Conservation (phyloP, 108 stramenopile genomes). For the Fistulifera solaris region DNA sequence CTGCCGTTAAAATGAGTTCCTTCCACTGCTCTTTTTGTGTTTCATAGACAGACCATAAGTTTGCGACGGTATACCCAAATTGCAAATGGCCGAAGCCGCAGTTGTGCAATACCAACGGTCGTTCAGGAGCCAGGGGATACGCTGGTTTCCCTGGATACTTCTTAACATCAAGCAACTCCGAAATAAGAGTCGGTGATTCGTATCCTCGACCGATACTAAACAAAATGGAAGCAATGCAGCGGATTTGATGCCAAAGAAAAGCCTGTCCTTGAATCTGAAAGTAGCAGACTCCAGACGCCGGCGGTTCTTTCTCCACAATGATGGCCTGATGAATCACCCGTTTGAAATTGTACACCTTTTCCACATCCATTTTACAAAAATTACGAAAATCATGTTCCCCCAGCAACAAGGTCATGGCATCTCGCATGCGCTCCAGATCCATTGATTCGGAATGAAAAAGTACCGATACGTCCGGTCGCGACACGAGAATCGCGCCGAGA, state of each 20-base stretch:
- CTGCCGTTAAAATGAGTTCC: constrained; percentile 52
- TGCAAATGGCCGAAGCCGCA: constrained; percentile 73
- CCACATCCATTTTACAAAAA: constrained; percentile 96
- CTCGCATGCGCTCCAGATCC: constrained; percentile 66
- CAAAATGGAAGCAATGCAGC: constrained; percentile 89
- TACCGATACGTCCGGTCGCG: constrained; percentile 87
- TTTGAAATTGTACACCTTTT: constrained; percentile 87
- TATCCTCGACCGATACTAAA: constrained; percentile 85
- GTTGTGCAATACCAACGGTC: constrained; percentile 84
- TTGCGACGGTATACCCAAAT: constrained; percentile 56
- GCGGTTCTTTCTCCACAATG: constrained; percentile 19
- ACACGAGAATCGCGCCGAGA: constrained; percentile 91
- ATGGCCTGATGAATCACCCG: constrained; percentile 51
- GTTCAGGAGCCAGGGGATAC: constrained; percentile 87
- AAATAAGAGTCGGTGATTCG: constrained; percentile 72
- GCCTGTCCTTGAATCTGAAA: constrained; percentile 88
- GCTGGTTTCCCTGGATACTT: constrained; percentile 86
- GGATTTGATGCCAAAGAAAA: constrained; percentile 98
- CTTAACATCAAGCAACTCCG: constrained; percentile 75
- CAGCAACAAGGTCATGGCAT: constrained; percentile 58
- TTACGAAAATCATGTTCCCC: constrained; percentile 98
- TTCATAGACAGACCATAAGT: constrained; percentile 61
- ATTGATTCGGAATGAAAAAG: constrained; percentile 71
- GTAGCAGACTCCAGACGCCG: constrained; percentile 26
- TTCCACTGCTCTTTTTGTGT: constrained; percentile 71